phyloP scores from a whole-genome alignment of 768 basidiomycete genomes.

The Podaxis sp. region DNA sequence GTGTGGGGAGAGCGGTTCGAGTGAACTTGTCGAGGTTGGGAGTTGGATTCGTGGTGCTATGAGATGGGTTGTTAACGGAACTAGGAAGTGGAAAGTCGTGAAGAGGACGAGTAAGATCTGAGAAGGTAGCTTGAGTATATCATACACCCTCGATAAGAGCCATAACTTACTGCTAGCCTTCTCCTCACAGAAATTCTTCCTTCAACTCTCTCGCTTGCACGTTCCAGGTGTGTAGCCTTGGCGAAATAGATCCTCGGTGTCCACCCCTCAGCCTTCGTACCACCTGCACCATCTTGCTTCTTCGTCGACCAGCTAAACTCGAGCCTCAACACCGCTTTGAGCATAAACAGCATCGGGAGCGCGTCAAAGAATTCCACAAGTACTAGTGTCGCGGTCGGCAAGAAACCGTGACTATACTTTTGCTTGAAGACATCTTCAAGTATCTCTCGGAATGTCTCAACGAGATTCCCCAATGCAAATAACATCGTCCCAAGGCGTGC shows the following conservation, averaged over 20 bases:
- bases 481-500: slow-evolving; percentile 27
- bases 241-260: slow-evolving; percentile 23
- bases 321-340: slow-evolving; percentile 25
- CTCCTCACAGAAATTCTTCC: background rate
- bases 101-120: slow-evolving; percentile 8
- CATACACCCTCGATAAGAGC: too few relatives aligned
- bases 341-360: slow-evolving; percentile 21
- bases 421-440: background rate
- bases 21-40: background rate
- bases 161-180: slow-evolving; percentile 5
- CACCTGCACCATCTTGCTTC: background rate
- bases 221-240: slow-evolving; percentile 29
- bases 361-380: background rate
- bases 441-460: background rate
- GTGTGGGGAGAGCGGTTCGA: background rate
- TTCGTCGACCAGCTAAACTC: slow-evolving; percentile 21
- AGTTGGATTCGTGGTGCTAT: slow-evolving; percentile 11
- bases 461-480: slow-evolving; percentile 13
- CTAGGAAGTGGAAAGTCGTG: background rate
- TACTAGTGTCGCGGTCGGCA: background rate
- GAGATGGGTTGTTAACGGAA: background rate
- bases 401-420: background rate
- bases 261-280: slow-evolving; percentile 6
- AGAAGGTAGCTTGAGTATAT: background rate
- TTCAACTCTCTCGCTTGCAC: slow-evolving; percentile 27